A percentile compares a stretch with the other conserved stretches of the same genome.
Evolutionary conservation across 805 yeast species (phyloP).

Genomic region (Saturnispora diversa): DNA sequence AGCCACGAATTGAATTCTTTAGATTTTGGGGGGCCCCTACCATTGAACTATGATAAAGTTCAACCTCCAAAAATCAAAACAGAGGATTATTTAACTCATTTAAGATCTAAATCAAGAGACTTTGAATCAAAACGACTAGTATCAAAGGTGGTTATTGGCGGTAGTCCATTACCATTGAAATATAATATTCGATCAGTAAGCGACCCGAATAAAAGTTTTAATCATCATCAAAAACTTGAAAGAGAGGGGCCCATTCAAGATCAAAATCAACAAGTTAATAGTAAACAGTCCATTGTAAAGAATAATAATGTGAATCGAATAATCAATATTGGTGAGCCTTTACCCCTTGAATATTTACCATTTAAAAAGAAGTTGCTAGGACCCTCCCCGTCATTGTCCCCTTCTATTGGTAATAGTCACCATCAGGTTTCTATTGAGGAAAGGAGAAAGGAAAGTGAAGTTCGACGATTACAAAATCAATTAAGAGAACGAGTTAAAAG

Average conservation of each 20-base stretch:
- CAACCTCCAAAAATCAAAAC: neutral
- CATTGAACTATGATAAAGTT: conserved; percentile 2
- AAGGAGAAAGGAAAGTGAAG: neutral
- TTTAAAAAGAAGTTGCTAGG: too few species aligned
- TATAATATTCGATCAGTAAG: neutral
- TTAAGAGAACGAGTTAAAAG: neutral
- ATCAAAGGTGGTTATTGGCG: neutral
- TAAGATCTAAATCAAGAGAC: too few species aligned
- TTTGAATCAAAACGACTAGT: neutral
- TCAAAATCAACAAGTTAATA: neutral
- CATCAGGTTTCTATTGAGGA: too few species aligned
- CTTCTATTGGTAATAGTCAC: too few species aligned
- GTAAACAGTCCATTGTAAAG: neutral
- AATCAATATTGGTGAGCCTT: conserved; percentile 21
- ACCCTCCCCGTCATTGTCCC: too few species aligned
- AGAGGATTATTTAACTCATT: conserved; percentile 3
- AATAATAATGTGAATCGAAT: neutral
- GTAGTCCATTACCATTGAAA: conserved; percentile 8
- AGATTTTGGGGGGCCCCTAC: conserved; percentile 7
- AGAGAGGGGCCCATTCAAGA: neutral
- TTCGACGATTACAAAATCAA: conserved; percentile 3
- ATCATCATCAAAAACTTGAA: too few species aligned
- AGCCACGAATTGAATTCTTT: conserved; percentile 1
- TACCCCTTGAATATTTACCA: conserved; percentile 20
- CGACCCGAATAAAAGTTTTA: neutral